Base-by-base conservation (phyloP, 2,329 filamentous ascomycete species). In the Aspergillus tanneri region DNA sequence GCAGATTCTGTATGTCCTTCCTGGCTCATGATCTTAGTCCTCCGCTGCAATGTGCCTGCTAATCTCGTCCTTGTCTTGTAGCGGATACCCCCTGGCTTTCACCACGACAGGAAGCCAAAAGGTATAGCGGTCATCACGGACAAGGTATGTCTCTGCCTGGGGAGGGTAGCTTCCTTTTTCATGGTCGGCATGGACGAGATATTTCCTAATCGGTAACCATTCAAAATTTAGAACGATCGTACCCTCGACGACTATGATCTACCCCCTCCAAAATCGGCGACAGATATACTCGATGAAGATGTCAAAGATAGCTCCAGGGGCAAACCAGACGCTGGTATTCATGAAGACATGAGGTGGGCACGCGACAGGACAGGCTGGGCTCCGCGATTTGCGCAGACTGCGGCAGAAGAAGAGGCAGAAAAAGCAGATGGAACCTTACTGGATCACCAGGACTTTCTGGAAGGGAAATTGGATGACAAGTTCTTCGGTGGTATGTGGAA, bases 401-500 rank as follows among this genome's bases (percentile, higher is more conserved):
- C 76, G 34, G 72, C 73, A n/a, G 76, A 81, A 23, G 78, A 76
- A 41, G 74, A 81, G 24, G 78, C 76, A 41, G 74, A 76, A 32
- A 69, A 77, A 3, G 74, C 74, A 10, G 84, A 86, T 49, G 70
- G 69, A 37, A 90, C 83, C 51, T 68, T 95, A 62, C 78, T 93
- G 30, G 91, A 99, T 64, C 91, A 96, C 67, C 83, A 90, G 62
- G 96, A 90, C 1, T 88, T 86, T 75, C 70, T 97, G 19, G 95
- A 99, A 66, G 81, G 84, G 51, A 86, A 85, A 68, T 72, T 99
- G 27, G 84, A 92, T 34, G 91, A 97, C 66, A 88, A 88, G 65
- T 89, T 95, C 69, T 99, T 88, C 67, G 93, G 93, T 66, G 88
- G 86, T 88, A 72, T 60, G 79, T 57, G 36, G 19, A 56, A n/a